phyloP scores from a whole-genome alignment of 108 stramenopile species.

The Nitzschia palea region DNA sequence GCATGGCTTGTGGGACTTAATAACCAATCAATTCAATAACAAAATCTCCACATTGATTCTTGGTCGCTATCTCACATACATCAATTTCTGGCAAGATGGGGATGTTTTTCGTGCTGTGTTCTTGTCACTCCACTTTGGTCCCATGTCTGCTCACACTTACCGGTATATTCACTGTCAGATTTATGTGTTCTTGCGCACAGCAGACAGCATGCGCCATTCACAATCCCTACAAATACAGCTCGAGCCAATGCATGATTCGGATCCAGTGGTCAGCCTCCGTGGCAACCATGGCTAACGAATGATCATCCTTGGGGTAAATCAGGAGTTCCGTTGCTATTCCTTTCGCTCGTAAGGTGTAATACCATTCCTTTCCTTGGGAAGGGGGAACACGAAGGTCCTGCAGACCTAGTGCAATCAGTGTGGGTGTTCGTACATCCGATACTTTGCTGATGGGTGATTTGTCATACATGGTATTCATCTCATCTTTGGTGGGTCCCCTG shows the following conservation, averaged over 20 bases:
- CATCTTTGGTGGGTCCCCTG: constrained; percentile 48
- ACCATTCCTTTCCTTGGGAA: constrained; percentile 78
- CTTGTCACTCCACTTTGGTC: too few species aligned
- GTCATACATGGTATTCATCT: constrained; percentile 62
- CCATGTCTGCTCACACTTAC: too few species aligned
- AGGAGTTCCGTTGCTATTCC: constrained; percentile 63
- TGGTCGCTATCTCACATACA: not conserved
- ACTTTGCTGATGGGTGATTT: constrained; percentile 68
- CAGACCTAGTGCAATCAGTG: constrained; percentile 83
- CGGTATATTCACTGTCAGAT: too few species aligned
- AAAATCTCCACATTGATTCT: not conserved
- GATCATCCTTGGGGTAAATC: constrained; percentile 75
- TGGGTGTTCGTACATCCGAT: constrained; percentile 71
- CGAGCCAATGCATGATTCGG: constrained; percentile 76
- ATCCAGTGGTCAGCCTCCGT: constrained; percentile 84
- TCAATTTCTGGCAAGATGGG: too few species aligned
- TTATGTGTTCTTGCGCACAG: too few species aligned
- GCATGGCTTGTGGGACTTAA: not conserved
- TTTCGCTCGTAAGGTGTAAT: constrained; percentile 67
- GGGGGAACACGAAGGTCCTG: constrained; percentile 74
- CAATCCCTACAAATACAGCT: constrained; percentile 70
- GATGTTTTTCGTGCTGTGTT: too few species aligned
- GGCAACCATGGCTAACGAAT: constrained; percentile 65
- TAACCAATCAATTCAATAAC: not conserved
- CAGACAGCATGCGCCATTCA: too few species aligned